Conservation (phyloP, 23 red algal genomes). For the Gracilaria caudata region DNA sequence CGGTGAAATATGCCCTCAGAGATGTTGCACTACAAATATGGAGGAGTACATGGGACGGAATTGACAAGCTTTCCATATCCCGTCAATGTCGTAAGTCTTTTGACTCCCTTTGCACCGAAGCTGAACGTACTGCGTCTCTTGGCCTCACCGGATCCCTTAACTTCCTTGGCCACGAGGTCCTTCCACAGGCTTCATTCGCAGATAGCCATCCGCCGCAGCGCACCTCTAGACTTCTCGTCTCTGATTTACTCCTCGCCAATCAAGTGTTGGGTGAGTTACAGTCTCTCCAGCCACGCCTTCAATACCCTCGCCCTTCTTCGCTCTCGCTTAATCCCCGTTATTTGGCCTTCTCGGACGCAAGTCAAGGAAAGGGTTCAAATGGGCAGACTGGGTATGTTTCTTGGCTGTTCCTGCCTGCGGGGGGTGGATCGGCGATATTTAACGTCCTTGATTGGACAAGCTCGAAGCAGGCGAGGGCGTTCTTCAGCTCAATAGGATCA, state of each 20-base stretch:
- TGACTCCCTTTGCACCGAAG: neutral
- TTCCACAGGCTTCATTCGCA: constrained; percentile 9
- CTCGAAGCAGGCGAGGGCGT: constrained; percentile 18
- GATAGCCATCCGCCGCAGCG: constrained; percentile 25
- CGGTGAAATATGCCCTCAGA: too few relatives aligned
- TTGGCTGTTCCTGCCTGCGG: constrained; percentile 11
- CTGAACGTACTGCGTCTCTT: neutral
- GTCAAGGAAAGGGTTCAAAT: constrained; percentile 11
- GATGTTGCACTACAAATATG: too few relatives aligned
- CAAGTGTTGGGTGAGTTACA: neutral
- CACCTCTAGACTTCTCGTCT: neutral
- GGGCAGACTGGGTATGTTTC: constrained; percentile 28
- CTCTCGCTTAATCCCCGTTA: neutral
- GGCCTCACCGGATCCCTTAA: constrained; percentile 4
- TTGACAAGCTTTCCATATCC: neutral
- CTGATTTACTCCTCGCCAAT: neutral
- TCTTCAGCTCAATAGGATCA: constrained; percentile 21
- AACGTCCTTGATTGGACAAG: constrained; percentile 38
- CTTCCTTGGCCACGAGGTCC: constrained; percentile 7
- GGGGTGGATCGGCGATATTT: constrained; percentile 1
- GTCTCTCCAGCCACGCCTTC: neutral
- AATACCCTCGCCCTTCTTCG: neutral
- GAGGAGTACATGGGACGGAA: neutral
- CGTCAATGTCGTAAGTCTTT: neutral
- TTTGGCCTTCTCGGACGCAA: constrained; percentile 19